phyloP scores from a whole-genome alignment of 2,329 filamentous ascomycete species.

The Sporothrix schenckii region DNA sequence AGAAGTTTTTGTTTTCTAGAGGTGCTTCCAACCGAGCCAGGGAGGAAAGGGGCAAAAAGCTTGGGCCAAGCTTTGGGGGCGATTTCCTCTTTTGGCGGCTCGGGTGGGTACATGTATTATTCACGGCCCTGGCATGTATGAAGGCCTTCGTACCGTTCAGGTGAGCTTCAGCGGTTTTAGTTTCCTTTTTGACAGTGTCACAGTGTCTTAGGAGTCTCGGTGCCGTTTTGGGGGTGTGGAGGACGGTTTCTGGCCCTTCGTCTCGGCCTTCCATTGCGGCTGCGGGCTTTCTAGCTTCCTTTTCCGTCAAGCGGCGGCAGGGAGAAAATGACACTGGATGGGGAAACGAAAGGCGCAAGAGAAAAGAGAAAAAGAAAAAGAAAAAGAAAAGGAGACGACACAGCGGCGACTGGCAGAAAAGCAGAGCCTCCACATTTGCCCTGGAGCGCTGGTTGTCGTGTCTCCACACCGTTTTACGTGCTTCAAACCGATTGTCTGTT shows the following conservation, averaged over 20 bases:
- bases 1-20: not conserved
- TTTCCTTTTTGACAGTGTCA: not conserved
- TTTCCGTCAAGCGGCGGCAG: conserved; percentile 15
- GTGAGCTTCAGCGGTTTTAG: not conserved
- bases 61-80: not conserved
- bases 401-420: not conserved
- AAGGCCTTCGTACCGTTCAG: conserved; percentile 8
- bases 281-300: conserved; percentile 25
- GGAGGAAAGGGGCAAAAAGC: conserved; percentile 16
- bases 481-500: not conserved
- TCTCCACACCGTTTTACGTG: conserved; percentile 6
- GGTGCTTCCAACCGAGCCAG: not conserved
- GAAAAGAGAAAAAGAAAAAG: not conserved
- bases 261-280: conserved; percentile 17
- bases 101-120: conserved; percentile 15
- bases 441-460: conserved; percentile 8
- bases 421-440: not conserved
- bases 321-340: not conserved
- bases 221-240: conserved; percentile 3
- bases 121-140: not conserved
- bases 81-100: not conserved
- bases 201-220: not conserved
- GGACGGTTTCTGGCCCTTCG: not conserved
- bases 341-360: not conserved
- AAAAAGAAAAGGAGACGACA: not conserved